These are phyloP conservation scores for Vigna hirtella DNA, from an alignment of 306 rosid genomes.

Conservation along the genomic window DNA sequence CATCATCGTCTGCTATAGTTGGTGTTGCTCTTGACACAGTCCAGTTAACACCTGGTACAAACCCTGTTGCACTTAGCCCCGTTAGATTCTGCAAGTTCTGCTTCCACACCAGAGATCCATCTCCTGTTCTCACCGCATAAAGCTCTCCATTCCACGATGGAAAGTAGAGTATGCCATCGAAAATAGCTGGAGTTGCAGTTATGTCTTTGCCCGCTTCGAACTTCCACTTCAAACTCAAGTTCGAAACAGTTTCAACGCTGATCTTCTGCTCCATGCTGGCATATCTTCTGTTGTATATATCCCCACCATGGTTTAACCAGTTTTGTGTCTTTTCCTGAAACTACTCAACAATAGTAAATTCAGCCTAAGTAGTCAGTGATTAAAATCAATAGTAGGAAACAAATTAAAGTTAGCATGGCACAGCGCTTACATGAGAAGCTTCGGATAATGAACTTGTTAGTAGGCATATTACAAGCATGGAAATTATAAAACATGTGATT, in stretches of 20 bases:
- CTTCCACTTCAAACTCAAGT: constrained; percentile 59
- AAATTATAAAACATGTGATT: background rate
- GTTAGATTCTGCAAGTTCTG: constrained; percentile 50
- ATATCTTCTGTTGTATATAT: constrained; percentile 66
- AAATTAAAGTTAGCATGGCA: background rate
- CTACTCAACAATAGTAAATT: background rate
- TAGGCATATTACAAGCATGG: constrained; percentile 10
- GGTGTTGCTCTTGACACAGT: constrained; percentile 64
- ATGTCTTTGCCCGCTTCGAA: constrained; percentile 65
- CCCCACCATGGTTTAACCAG: constrained; percentile 77
- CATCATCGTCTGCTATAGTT: constrained; percentile 39
- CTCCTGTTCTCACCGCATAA: constrained; percentile 50
- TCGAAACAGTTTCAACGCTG: constrained; percentile 43
- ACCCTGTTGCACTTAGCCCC: constrained; percentile 51
- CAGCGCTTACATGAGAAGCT: constrained; percentile 17
- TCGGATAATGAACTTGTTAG: constrained; percentile 11
- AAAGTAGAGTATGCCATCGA: constrained; percentile 55
- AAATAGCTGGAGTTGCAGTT: constrained; percentile 63
- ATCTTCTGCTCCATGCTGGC: constrained; percentile 62
- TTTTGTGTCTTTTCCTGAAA: constrained; percentile 34
- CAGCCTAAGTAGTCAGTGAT: background rate
- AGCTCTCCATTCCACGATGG: constrained; percentile 72
- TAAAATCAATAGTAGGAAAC: background rate
- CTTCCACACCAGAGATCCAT: constrained; percentile 45
- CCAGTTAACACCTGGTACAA: constrained; percentile 45